Percentiles rank a stretch among this genome's conserved stretches.
Conservation (phyloP, 2,329 filamentous ascomycete species). For the Ophiostoma perfectum region DNA sequence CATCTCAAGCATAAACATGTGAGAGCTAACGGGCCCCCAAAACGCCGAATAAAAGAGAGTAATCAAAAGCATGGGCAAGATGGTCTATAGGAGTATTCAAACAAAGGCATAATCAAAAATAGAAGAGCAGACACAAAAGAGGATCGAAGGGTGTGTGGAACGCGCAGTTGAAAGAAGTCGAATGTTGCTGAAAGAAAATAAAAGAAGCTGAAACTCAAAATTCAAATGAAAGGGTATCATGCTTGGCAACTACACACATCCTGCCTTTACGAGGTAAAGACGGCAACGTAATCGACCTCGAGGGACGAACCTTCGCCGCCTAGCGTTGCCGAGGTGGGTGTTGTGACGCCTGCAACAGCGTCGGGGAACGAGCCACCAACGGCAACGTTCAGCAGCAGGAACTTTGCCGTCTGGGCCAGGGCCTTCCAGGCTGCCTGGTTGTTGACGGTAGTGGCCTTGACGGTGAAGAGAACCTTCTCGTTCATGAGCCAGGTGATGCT, state of each 20-base stretch:
- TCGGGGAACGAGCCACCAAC: conserved; percentile 45
- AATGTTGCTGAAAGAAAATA: neutral
- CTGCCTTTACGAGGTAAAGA: conserved; percentile 30
- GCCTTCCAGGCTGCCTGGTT: conserved; percentile 45
- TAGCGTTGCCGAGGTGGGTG: conserved; percentile 42
- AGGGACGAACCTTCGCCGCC: conserved; percentile 46
- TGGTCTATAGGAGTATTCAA: conserved; percentile 10
- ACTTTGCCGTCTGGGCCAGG: conserved; percentile 47
- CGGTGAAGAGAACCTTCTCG: conserved; percentile 39
- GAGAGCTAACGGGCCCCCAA: neutral
- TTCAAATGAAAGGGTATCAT: neutral
- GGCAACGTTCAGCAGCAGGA: conserved; percentile 51
- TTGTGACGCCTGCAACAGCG: conserved; percentile 30
- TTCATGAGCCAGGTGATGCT: conserved; percentile 49
- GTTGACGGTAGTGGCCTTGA: conserved; percentile 42
- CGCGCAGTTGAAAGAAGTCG: no score
- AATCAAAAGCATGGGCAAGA: neutral
- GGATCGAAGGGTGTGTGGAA: no score
- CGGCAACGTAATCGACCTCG: conserved; percentile 49
- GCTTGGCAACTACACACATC: neutral
- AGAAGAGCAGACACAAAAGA: neutral
- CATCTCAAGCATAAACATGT: neutral
- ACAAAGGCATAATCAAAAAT: neutral
- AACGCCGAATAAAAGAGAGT: conserved; percentile 2
- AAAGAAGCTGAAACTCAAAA: neutral